Percentiles rank a stretch among this genome's conserved stretches.
phyloP scores from a whole-genome alignment of 345 rosid species.

The Eucalyptus melliodora region DNA sequence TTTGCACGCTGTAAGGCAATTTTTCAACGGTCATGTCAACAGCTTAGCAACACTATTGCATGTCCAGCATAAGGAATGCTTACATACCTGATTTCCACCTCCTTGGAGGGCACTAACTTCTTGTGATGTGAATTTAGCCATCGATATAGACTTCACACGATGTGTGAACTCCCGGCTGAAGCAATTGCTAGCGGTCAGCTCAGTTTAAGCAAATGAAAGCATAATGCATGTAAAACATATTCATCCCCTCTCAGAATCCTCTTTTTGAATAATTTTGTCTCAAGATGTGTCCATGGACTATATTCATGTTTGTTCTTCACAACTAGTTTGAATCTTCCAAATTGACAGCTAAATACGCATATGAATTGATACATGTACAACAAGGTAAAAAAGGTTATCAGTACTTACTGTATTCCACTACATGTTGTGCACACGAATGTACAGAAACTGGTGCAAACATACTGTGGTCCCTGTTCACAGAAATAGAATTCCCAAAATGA shows the following conservation, averaged over 20 bases:
- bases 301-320: not conserved
- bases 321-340: not conserved
- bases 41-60: not conserved
- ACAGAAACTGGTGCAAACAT: conserved; percentile 96
- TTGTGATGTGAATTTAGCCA: conserved; percentile 89
- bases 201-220: not conserved
- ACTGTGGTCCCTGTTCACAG: conserved; percentile 81
- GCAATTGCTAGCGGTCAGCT: not conserved
- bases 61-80: not conserved
- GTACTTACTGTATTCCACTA: conserved; percentile 95
- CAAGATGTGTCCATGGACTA: not conserved
- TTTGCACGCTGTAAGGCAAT: conserved; percentile 51
- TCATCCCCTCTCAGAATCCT: not conserved
- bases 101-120: conserved; percentile 80
- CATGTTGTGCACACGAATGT: conserved; percentile 92
- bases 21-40: not conserved
- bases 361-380: not conserved
- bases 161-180: conserved; percentile 93
- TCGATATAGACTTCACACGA: conserved; percentile 85
- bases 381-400: not conserved
- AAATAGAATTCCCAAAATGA: conserved; percentile 1
- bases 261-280: not conserved
- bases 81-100: conserved; percentile 89
- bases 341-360: not conserved
- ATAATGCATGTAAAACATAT: not conserved